Conservation (phyloP, 1,139 yeast genomes). For the Sugiyamaella pinicola region DNA sequence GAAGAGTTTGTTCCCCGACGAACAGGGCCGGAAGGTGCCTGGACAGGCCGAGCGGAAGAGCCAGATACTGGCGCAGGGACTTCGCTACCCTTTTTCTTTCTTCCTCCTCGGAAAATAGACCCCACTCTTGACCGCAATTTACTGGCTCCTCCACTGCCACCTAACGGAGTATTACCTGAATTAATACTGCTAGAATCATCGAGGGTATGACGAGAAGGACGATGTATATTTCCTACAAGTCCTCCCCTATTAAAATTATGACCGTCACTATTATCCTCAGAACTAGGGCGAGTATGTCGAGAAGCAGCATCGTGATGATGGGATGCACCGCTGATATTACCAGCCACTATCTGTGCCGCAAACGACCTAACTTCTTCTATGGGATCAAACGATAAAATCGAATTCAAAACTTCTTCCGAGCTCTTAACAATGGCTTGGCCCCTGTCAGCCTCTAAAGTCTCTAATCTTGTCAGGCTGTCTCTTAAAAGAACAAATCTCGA, state of each 20-base stretch:
- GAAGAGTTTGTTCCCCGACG: conserved; percentile 9
- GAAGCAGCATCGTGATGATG: conserved; percentile 8
- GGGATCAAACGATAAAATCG: conserved; percentile 63
- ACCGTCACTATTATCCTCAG: conserved; percentile 2
- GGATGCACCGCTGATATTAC: conserved; percentile 14
- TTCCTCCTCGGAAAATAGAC: conserved; percentile 69
- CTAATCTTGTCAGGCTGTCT: conserved; percentile 67
- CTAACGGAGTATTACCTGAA: conserved; percentile 23
- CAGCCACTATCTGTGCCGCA: conserved; percentile 49
- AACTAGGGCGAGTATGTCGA: conserved; percentile 1
- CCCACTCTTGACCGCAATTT: conserved; percentile 79
- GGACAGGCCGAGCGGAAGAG: conserved; percentile 1
- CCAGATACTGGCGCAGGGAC: not conserved
- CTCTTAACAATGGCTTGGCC: conserved; percentile 40
- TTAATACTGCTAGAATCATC: conserved; percentile 30
- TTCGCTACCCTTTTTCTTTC: conserved; percentile 30
- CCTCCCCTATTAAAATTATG: conserved; percentile 18
- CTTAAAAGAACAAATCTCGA: conserved; percentile 67
- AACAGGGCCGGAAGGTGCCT: conserved; percentile 1
- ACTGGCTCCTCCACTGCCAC: conserved; percentile 25
- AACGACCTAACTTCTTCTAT: conserved; percentile 59
- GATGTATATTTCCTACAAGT: conserved; percentile 13
- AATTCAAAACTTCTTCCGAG: conserved; percentile 68
- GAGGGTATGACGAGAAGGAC: conserved; percentile 12
- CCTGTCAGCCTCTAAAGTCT: conserved; percentile 53